Evolutionary conservation across 2,329 filamentous ascomycete genomes (phyloP).

Genomic region (Rhytidhysteron rufulum): DNA sequence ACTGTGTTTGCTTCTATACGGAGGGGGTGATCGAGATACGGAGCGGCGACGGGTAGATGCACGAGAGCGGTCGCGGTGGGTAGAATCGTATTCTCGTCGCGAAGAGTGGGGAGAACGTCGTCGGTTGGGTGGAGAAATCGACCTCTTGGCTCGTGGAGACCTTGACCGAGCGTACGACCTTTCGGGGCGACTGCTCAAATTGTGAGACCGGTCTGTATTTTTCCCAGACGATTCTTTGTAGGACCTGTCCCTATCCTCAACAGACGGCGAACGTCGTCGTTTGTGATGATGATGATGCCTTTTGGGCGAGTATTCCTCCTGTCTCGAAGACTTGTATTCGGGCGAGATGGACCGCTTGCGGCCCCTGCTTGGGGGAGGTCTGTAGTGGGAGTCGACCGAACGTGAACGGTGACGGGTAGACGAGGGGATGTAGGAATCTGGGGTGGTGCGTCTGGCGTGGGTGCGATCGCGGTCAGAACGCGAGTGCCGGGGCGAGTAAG

Average conservation of each 20-base stretch:
- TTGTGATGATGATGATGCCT: constrained; percentile 23
- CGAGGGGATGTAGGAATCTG: constrained; percentile 32
- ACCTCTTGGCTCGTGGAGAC: constrained; percentile 26
- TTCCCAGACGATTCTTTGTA: constrained; percentile 15
- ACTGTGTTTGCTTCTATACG: constrained; percentile 9
- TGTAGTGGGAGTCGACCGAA: constrained; percentile 38
- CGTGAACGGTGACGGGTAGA: constrained; percentile 37
- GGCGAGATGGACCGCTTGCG: constrained; percentile 30
- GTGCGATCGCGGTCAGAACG: constrained; percentile 29
- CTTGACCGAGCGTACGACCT: constrained; percentile 25
- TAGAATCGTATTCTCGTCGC: constrained; percentile 15
- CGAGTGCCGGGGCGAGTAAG: constrained; percentile 26
- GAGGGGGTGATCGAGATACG: constrained; percentile 24
- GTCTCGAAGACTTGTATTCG: constrained; percentile 23
- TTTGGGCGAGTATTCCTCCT: constrained; percentile 28
- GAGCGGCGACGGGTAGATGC: constrained; percentile 20
- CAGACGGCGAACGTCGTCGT: constrained; percentile 20
- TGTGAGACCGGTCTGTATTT: constrained; percentile 20
- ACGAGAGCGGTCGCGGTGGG: constrained; percentile 20
- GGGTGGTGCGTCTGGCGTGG: constrained; percentile 27
- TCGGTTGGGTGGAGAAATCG: constrained; percentile 18
- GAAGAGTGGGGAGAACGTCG: constrained; percentile 20
- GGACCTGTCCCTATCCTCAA: constrained; percentile 16
- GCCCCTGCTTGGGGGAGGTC: constrained; percentile 23
- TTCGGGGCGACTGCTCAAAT: constrained; percentile 17